Evolutionary conservation across 768 basidiomycete species (phyloP).

Genomic region (Xerocomus spinulosus): DNA sequence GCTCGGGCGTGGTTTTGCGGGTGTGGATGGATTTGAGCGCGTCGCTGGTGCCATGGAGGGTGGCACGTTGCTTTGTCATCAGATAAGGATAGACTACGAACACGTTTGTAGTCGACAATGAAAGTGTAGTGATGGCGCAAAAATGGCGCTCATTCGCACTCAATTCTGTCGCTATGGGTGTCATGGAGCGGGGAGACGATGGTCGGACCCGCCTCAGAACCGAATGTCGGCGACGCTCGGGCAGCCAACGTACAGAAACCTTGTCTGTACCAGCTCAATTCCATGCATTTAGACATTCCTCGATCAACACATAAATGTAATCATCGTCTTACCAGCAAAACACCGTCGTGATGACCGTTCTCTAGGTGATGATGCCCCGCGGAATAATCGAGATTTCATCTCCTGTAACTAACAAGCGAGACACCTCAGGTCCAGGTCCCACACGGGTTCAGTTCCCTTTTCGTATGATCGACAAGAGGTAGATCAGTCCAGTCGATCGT

Average conservation of each 20-base stretch:
- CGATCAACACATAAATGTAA: neutral
- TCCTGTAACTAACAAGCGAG: neutral
- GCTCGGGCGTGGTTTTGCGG: conserved; percentile 18
- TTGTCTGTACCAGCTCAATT: too few species aligned
- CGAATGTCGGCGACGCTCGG: neutral
- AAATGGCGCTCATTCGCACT: too few species aligned
- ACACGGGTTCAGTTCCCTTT: neutral
- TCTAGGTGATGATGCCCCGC: neutral
- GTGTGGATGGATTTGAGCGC: conserved; percentile 30
- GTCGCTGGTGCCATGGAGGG: conserved; percentile 23
- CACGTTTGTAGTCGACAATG: too few species aligned
- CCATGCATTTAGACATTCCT: neutral
- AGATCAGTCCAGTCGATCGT: neutral
- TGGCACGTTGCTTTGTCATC: neutral
- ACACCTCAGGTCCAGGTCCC: neutral
- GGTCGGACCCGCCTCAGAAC: neutral
- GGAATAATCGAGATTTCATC: neutral
- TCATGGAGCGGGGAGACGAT: neutral
- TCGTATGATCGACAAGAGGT: neutral
- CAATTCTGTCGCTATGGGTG: too few species aligned
- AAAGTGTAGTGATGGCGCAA: too few species aligned
- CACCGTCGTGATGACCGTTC: neutral
- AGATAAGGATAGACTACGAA: too few species aligned
- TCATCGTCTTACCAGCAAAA: neutral
- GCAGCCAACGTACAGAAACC: too few species aligned